Conservation (phyloP, 805 yeast species). For the Myxozyma vanderwaltii region DNA sequence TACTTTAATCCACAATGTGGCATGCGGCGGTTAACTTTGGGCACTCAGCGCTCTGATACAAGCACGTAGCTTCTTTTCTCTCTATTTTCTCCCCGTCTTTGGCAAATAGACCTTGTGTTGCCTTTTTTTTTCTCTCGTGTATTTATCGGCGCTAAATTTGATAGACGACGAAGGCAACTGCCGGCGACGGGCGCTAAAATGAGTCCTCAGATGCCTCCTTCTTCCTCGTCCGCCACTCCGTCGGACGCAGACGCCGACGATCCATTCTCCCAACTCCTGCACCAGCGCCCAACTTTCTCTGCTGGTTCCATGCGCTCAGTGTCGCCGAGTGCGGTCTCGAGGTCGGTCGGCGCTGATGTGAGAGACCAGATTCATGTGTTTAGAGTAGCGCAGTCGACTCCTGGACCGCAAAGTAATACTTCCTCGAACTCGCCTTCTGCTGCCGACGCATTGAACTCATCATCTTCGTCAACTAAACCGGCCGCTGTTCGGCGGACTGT, state of each 20-base stretch:
- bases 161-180: too few species aligned
- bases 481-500: slow-evolving; percentile 19
- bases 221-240: too few species aligned
- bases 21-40: too few species aligned
- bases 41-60: too few species aligned
- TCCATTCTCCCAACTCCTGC: background rate
- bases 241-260: background rate
- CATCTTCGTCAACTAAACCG: background rate
- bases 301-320: slow-evolving; percentile 9
- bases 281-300: slow-evolving; percentile 3
- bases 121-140: too few species aligned
- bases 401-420: background rate
- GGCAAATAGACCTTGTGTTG: too few species aligned
- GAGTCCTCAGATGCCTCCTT: too few species aligned
- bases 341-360: slow-evolving; percentile 17
- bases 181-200: too few species aligned
- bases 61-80: too few species aligned
- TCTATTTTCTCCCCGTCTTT: too few species aligned
- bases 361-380: slow-evolving; percentile 24
- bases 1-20: too few species aligned
- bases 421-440: background rate
- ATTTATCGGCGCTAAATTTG: too few species aligned
- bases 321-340: slow-evolving; percentile 22
- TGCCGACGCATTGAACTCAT: background rate
- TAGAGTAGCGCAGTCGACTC: slow-evolving; percentile 6